These are phyloP conservation scores for Gentiana straminea DNA, from an alignment of 257 asterid genomes.

Conservation along the genomic window DNA sequence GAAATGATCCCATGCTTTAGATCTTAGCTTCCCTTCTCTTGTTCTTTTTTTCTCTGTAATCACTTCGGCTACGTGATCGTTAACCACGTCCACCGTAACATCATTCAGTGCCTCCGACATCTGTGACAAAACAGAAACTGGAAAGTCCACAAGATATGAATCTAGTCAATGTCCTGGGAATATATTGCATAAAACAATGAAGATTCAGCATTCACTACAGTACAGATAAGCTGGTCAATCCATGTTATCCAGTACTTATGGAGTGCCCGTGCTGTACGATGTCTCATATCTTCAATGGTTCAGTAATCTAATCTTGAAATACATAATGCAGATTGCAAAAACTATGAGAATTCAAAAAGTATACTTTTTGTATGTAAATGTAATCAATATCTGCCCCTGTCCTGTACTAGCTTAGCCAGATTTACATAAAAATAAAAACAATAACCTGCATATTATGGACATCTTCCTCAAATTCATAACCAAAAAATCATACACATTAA, in stretches of 20 bases:
- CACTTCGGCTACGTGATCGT: conserved; percentile 38
- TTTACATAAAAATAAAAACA: neutral
- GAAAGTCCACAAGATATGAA: neutral
- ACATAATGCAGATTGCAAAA: neutral
- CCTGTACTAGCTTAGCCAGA: neutral
- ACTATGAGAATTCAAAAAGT: neutral
- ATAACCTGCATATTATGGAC: neutral
- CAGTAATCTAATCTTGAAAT: neutral
- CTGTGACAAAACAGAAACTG: conserved; percentile 14
- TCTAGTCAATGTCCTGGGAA: neutral
- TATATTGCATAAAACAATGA: neutral
- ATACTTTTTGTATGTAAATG: neutral
- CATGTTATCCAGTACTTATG: neutral
- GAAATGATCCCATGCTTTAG: conserved; percentile 86
- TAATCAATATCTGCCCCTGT: neutral
- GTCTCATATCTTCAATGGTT: neutral
- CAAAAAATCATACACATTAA: neutral
- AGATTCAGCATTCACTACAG: neutral
- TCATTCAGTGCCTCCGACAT: conserved; percentile 41
- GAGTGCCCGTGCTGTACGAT: neutral
- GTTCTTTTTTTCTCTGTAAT: conserved; percentile 55
- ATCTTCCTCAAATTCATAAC: neutral
- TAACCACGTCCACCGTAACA: conserved; percentile 28
- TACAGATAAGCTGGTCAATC: too few species aligned
- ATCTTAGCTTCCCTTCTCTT: conserved; percentile 66